These are phyloP conservation scores for Aspergillus nanangensis DNA, from an alignment of 495 filamentous ascomycete species.

Conservation along the genomic window DNA sequence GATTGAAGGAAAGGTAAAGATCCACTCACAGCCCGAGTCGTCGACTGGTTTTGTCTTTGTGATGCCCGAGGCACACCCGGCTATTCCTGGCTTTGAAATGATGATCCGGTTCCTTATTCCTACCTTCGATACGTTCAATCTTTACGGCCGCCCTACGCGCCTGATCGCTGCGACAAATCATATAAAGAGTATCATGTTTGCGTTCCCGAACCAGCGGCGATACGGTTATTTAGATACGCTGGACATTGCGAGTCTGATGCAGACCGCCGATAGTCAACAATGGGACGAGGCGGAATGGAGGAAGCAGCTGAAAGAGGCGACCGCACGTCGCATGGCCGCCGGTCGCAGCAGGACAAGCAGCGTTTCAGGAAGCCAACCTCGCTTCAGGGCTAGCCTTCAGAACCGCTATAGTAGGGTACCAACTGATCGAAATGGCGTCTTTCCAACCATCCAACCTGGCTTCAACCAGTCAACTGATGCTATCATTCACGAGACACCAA, in stretches of 20 bases:
- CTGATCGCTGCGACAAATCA: slow-evolving; percentile 85
- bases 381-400: slow-evolving; percentile 64
- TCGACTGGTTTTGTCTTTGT: slow-evolving; percentile 95
- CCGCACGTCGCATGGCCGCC: slow-evolving; percentile 67
- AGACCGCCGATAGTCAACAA: slow-evolving; percentile 66
- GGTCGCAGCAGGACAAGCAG: slow-evolving; percentile 52
- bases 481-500: slow-evolving; percentile 25
- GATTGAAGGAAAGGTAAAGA: slow-evolving; percentile 84
- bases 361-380: slow-evolving; percentile 53
- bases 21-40: slow-evolving; percentile 68
- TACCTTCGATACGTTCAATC: slow-evolving; percentile 84
- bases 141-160: slow-evolving; percentile 87
- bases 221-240: slow-evolving; percentile 89
- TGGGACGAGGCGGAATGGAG: slow-evolving; percentile 94
- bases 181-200: slow-evolving; percentile 92
- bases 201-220: slow-evolving; percentile 81
- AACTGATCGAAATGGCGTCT: slow-evolving; percentile 39
- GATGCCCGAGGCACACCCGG: slow-evolving; percentile 91
- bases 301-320: slow-evolving; percentile 81
- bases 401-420: slow-evolving; percentile 36
- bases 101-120: slow-evolving; percentile 95
- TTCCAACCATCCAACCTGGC: slow-evolving; percentile 43
- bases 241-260: slow-evolving; percentile 76
- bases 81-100: slow-evolving; percentile 91
- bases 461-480: slow-evolving; percentile 38